These are phyloP conservation scores for Botrytis cinerea DNA, from an alignment of 2,329 filamentous ascomycete species.

Conservation along the genomic window DNA sequence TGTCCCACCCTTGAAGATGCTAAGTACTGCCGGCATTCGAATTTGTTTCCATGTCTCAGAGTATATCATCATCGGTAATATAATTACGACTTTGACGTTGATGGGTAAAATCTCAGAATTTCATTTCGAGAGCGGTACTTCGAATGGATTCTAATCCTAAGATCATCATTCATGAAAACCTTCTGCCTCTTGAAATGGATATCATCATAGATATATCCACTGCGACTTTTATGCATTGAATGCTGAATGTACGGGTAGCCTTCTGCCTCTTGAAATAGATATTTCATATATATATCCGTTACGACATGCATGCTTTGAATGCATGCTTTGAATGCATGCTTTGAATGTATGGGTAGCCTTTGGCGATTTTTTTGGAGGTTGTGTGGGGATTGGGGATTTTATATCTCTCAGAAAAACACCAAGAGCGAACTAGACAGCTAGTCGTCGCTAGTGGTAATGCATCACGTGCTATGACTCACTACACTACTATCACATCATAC, in stretches of 20 bases:
- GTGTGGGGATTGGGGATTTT: not conserved
- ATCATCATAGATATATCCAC: not conserved
- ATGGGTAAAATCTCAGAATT: not conserved
- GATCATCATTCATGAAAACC: constrained; percentile 1
- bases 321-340: too few species aligned
- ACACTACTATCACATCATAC: not conserved
- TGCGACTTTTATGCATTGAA: not conserved
- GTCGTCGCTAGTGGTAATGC: not conserved
- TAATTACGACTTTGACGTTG: not conserved
- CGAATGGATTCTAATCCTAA: not conserved
- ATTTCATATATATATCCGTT: not conserved
- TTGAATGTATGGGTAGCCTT: not conserved
- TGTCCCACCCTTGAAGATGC: not conserved
- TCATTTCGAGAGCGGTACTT: not conserved
- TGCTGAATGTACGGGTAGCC: not conserved
- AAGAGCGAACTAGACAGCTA: not conserved
- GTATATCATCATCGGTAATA: not conserved
- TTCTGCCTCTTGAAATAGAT: not conserved
- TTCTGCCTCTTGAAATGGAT: not conserved
- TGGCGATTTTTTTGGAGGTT: not conserved
- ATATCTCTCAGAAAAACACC: not conserved
- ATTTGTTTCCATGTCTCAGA: not conserved
- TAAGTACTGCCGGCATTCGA: not conserved
- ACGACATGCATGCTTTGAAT: not conserved
- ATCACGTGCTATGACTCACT: not conserved